Base-by-base conservation (phyloP, 2,329 filamentous ascomycete species). In the Aspergillus proliferans region DNA sequence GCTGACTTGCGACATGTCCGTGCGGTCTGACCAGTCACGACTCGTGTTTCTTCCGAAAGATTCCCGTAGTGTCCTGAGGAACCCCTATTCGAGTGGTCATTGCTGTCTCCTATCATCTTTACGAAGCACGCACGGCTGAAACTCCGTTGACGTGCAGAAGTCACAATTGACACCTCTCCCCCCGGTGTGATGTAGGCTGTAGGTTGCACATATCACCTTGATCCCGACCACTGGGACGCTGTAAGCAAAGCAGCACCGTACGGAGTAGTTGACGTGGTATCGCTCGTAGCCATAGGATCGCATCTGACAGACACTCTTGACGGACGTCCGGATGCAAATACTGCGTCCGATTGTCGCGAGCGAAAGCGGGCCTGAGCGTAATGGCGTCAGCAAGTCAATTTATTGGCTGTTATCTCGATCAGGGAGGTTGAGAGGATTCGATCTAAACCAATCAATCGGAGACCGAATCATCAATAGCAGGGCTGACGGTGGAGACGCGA, bases 1-100 rank as follows among this genome's bases (percentile, higher is more conserved):
- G 51, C 62, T 58, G 56, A 41, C 47, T 48, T n/a, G n/a, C n/a
- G 34, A 38, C 47, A 50, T 48, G 28, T 43, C 42, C 19, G 12
- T 22, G 30, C 45, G 24, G 34, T 18, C 21, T 26, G 28, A 39
- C 22, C 21, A 41, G 45, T 30, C 34, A 19, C 33, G 12, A 19
- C 26, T 45, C 15, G 26, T 30, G 26, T 30, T 30, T 30, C 26
- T 30, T 12, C 26, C 26, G 26, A 30, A 10, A 30, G 26, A 18
- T 15, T 36, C 14, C 14, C 14, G 34, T 36, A 18, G 34, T 33
- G 6, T n/a, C 19, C 43, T 36, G 42, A 44, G n/a, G 15, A 46
- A 45, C 33, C 43, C 33, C 42, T n/a, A 33, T 44, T 30, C 9
- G 10, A 30, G 26, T 30, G 26, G 26, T 12, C 26, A 30, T 30